Evolutionary conservation across 768 basidiomycete genomes (phyloP).

Genomic region (Steccherinum ochraceum): DNA sequence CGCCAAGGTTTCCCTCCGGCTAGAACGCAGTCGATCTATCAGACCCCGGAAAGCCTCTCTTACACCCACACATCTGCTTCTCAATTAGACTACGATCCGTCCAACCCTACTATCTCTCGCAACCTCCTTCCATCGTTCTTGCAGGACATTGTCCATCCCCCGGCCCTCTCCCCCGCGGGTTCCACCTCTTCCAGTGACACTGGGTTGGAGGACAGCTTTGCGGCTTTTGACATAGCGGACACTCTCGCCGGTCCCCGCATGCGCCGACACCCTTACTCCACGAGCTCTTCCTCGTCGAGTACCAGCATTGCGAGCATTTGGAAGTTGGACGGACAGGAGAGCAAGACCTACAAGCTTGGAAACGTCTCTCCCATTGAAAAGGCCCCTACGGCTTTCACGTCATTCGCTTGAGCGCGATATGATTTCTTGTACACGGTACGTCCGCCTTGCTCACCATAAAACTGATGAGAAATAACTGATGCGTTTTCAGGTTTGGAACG

Average conservation of each 20-base stretch:
- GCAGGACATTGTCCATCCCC: conserved; percentile 65
- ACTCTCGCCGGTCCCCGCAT: conserved; percentile 9
- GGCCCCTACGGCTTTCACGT: not conserved
- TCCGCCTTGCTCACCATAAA: not conserved
- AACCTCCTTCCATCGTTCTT: conserved; percentile 67
- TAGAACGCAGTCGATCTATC: conserved; percentile 53
- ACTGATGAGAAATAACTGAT: too few species aligned
- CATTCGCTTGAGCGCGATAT: not conserved
- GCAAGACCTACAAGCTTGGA: conserved; percentile 24
- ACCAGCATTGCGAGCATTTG: conserved; percentile 47
- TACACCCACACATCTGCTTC: conserved; percentile 30
- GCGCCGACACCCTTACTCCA: not conserved
- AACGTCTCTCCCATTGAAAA: not conserved
- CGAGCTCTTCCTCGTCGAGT: not conserved
- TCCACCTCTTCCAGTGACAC: conserved; percentile 63
- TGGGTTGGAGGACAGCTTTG: conserved; percentile 48
- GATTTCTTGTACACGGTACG: not conserved
- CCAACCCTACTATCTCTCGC: conserved; percentile 29
- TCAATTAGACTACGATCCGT: conserved; percentile 31
- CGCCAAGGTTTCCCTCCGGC: conserved; percentile 20
- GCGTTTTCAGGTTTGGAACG: not conserved
- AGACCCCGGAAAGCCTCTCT: conserved; percentile 56
- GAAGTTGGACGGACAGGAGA: conserved; percentile 69
- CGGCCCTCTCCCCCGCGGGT: conserved; percentile 45
- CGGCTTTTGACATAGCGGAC: conserved; percentile 11